Evolutionary conservation across 768 basidiomycete species (phyloP), one percentile per base, ranked within the genome.

Genomic region (Lactarius pseudohatsudake): DNA sequence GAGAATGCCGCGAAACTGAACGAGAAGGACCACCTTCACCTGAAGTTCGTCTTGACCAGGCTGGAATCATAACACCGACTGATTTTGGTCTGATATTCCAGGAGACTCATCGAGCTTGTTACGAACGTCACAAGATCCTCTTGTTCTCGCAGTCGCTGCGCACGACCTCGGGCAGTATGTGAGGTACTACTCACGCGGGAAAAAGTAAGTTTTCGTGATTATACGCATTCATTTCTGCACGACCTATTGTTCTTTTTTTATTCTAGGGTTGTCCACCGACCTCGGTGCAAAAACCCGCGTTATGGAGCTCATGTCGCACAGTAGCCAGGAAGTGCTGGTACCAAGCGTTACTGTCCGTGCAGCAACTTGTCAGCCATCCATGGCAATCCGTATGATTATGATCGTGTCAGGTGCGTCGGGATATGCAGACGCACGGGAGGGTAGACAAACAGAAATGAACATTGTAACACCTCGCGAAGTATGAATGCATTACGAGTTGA

Each of bases 161-260:
- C 92, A 95, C 74, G 97, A 99, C 76, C 76, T 98, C 20, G 96
- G 95, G 4, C 92, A 96, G 74, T 98, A 95, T 74, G 90, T 98
- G 67, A 95, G 91, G 74, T 89, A 92, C 76, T 91, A 86, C 68
- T 95, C 98, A 65, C 84, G 87, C 59, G 96, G 95, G 28, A 96
- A 96, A 81, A 94, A 88, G 96, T 97, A 71, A 68, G 89, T 74
- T 2, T 38, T 58, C 36, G 18, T 30, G 2, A 13, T 36, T 45
- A 18, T 11, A 34, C 13, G 40, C 16, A 11, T 53, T 30, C 20
- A 32, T 57, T 64, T 26, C 34, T 16, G 22, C 36, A 11, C 38
- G 58, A 15, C 34, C 50, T 22, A 30, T 56, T 15, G 38, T 28
- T 57, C 38, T 47, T 18, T 32, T 64, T 69, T 38, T 13, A 11